Conservation (phyloP, 2,329 filamentous ascomycete species). For the Diaporthe vexans region DNA sequence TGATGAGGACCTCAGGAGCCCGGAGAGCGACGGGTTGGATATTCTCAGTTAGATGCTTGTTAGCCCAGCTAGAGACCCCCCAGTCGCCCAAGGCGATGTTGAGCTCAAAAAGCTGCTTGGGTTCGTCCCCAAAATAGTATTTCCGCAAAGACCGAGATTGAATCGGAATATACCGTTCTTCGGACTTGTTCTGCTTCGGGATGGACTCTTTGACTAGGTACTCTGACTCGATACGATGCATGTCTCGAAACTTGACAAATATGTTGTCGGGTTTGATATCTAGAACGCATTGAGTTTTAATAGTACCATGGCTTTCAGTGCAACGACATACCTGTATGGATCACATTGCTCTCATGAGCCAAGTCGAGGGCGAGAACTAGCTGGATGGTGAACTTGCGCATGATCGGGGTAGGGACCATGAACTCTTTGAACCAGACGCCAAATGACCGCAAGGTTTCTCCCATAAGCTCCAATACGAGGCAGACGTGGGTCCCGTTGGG, state of each 20-base stretch:
- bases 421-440: slow-evolving; percentile 35
- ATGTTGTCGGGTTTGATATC: slow-evolving; percentile 47
- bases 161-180: slow-evolving; percentile 1
- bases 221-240: slow-evolving; percentile 42
- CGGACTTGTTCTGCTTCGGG: slow-evolving; percentile 15
- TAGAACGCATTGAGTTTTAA: slow-evolving; percentile 2
- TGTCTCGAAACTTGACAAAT: slow-evolving; percentile 44
- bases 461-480: slow-evolving; percentile 47
- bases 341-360: slow-evolving; percentile 44
- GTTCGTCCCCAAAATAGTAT: slow-evolving; percentile 30
- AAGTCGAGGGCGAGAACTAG: slow-evolving; percentile 47
- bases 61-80: slow-evolving; percentile 44
- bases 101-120: slow-evolving; percentile 32
- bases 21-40: slow-evolving; percentile 48
- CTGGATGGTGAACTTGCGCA: slow-evolving; percentile 45
- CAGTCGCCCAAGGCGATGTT: slow-evolving; percentile 46
- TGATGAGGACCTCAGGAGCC: slow-evolving; percentile 46
- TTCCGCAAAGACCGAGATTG: background rate
- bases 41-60: slow-evolving; percentile 41
- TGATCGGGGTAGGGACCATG: slow-evolving; percentile 44
- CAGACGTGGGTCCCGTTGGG: slow-evolving; percentile 47
- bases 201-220: slow-evolving; percentile 37
- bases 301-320: background rate
- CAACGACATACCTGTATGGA: slow-evolving; percentile 44
- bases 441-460: slow-evolving; percentile 43